phyloP scores from a whole-genome alignment of 2,329 filamentous ascomycete genomes.

The Epichloe elymi region DNA sequence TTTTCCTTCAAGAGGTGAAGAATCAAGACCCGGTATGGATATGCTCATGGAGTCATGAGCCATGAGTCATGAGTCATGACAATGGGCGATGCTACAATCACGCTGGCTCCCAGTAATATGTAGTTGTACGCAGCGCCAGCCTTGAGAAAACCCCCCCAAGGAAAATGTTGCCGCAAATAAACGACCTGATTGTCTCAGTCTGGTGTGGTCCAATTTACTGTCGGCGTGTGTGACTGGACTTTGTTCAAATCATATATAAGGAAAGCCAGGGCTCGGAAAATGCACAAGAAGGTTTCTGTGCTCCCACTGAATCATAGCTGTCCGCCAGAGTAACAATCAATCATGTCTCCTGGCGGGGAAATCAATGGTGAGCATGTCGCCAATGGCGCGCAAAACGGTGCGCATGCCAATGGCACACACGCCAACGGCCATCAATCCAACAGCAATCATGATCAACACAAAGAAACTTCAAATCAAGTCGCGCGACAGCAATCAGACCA shows the following conservation, averaged over 20 bases:
- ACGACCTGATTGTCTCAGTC: background rate
- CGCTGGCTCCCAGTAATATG: background rate
- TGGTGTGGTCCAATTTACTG: background rate
- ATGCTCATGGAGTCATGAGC: background rate
- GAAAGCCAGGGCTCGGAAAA: background rate
- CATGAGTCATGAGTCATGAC: background rate
- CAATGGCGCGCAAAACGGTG: slow-evolving; percentile 11
- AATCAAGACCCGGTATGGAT: background rate
- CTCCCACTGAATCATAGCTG: background rate
- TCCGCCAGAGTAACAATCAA: background rate
- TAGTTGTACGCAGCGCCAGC: background rate
- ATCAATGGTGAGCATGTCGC: background rate
- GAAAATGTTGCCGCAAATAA: background rate
- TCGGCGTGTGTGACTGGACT: background rate
- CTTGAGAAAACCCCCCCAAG: background rate
- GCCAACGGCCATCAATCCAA: slow-evolving; percentile 4
- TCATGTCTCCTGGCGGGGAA: slow-evolving; percentile 1
- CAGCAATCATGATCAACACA: slow-evolving; percentile 4
- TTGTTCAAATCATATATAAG: background rate
- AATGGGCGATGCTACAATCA: background rate
- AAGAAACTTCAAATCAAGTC: background rate
- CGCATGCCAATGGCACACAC: slow-evolving; percentile 9
- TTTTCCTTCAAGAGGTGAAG: background rate
- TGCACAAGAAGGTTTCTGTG: background rate
- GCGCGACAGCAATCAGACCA: background rate